Evolutionary conservation across 495 filamentous ascomycete genomes (phyloP).

Genomic region (Lasiosphaeria ovina): DNA sequence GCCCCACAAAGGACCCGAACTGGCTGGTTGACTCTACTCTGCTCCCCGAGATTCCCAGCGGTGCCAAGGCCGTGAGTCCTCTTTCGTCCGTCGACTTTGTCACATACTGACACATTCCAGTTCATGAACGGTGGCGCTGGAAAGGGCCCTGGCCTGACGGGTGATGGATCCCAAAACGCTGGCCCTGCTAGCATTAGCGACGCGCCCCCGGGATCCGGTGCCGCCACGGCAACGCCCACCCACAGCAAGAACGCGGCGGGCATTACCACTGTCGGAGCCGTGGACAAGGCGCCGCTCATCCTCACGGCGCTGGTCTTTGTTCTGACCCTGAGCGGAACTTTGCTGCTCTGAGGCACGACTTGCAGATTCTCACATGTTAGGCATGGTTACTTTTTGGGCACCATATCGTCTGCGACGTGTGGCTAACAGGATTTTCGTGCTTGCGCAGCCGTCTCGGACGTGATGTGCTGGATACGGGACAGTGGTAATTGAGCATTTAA

Average conservation of each 20-base stretch:
- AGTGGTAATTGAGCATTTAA: too few species aligned
- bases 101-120: slow-evolving; percentile 31
- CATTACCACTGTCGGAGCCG: slow-evolving; percentile 40
- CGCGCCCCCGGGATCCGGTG: slow-evolving; percentile 62
- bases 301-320: slow-evolving; percentile 53
- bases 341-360: slow-evolving; percentile 37
- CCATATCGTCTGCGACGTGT: background rate
- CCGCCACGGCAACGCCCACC: slow-evolving; percentile 36
- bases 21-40: slow-evolving; percentile 68
- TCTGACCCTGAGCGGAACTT: slow-evolving; percentile 64
- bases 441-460: too few species aligned
- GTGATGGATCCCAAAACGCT: slow-evolving; percentile 69
- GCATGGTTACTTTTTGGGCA: background rate
- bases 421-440: background rate
- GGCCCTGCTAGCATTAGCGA: slow-evolving; percentile 59
- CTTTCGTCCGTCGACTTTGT: background rate
- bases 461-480: too few species aligned
- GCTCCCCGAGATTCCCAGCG: slow-evolving; percentile 74
- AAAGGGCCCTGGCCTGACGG: slow-evolving; percentile 65
- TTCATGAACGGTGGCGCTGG: slow-evolving; percentile 75
- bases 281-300: slow-evolving; percentile 55
- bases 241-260: slow-evolving; percentile 33
- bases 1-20: slow-evolving; percentile 64
- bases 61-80: slow-evolving; percentile 45
- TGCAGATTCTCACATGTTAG: background rate